Conservation (phyloP, 306 rosid genomes). For the Cicer cuneatum region DNA sequence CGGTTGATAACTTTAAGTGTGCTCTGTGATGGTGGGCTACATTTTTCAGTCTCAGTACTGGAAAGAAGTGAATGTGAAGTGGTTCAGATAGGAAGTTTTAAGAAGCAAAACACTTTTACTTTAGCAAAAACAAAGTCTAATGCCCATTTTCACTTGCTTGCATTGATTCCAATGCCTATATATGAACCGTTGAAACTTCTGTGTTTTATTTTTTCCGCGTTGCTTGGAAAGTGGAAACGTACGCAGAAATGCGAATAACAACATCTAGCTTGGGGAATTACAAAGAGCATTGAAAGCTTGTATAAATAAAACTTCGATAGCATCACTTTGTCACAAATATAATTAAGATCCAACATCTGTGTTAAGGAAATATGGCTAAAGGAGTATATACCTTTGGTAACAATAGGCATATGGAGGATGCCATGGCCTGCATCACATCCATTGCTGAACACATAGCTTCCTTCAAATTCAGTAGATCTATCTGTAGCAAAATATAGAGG, state of each 20-base stretch:
- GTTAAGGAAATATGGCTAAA: conserved; percentile 12
- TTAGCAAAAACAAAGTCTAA: conserved; percentile 9
- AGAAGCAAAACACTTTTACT: not conserved
- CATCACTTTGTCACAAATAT: conserved; percentile 5
- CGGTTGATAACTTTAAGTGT: not conserved
- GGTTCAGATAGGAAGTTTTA: not conserved
- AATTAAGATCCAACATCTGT: conserved; percentile 18
- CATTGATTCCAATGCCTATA: not conserved
- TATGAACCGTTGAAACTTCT: conserved; percentile 2
- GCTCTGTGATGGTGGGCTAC: not conserved
- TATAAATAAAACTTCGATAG: not conserved
- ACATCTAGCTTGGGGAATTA: conserved; percentile 16
- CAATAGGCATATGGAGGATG: conserved; percentile 73
- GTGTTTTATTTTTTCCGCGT: conserved; percentile 1
- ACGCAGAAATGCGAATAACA: not conserved
- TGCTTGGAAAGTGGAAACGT: not conserved
- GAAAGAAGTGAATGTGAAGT: not conserved
- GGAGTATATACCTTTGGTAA: conserved; percentile 65
- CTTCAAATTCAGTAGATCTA: conserved; percentile 73
- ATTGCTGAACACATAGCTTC: conserved; percentile 90
- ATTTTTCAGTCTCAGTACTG: not conserved
- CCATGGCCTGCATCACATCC: conserved; percentile 96
- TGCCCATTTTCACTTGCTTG: conserved; percentile 25
- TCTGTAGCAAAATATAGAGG: conserved; percentile 56
- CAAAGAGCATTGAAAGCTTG: not conserved